Evolutionary conservation across 2,329 filamentous ascomycete genomes (phyloP).

Genomic region (Aspergillus nomiae): DNA sequence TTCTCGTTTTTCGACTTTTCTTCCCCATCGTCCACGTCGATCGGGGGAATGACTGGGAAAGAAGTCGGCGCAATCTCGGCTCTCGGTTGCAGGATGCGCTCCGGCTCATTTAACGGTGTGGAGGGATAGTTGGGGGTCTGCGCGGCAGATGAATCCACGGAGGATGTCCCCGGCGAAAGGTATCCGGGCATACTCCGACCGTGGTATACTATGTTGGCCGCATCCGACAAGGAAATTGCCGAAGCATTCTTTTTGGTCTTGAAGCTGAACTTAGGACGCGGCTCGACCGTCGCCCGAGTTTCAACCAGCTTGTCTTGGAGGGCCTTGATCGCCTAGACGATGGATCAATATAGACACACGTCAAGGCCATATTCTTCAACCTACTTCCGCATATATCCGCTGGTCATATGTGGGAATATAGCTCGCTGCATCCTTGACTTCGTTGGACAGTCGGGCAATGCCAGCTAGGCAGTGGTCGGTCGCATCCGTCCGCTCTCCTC

Average conservation of each 20-base stretch:
- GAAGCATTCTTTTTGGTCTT: conserved; percentile 61
- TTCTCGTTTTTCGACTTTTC: conserved; percentile 24
- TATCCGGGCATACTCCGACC: conserved; percentile 49
- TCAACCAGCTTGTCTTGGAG: conserved; percentile 77
- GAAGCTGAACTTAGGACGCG: conserved; percentile 83
- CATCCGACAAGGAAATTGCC: conserved; percentile 58
- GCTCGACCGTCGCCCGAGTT: conserved; percentile 66
- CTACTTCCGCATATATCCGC: conserved; percentile 77
- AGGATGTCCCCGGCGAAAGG: conserved; percentile 44
- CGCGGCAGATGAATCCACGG: conserved; percentile 40
- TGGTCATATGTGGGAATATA: conserved; percentile 89
- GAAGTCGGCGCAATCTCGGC: conserved; percentile 41
- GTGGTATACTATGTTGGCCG: conserved; percentile 56
- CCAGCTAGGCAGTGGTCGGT: conserved; percentile 77
- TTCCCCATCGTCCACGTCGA: conserved; percentile 21
- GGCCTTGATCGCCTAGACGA: conserved; percentile 69
- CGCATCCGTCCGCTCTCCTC: conserved; percentile 76
- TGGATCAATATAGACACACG: conserved; percentile 21
- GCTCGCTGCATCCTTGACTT: conserved; percentile 80
- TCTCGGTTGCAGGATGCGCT: conserved; percentile 35
- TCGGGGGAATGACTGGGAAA: conserved; percentile 32
- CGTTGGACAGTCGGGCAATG: conserved; percentile 78
- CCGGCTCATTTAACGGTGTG: conserved; percentile 39
- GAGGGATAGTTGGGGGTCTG: conserved; percentile 39
- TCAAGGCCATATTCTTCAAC: conserved; percentile 5